These are phyloP conservation scores for Plasmodium gonderi DNA, from an alignment of 169 alveolate species.

Conservation along the genomic window DNA sequence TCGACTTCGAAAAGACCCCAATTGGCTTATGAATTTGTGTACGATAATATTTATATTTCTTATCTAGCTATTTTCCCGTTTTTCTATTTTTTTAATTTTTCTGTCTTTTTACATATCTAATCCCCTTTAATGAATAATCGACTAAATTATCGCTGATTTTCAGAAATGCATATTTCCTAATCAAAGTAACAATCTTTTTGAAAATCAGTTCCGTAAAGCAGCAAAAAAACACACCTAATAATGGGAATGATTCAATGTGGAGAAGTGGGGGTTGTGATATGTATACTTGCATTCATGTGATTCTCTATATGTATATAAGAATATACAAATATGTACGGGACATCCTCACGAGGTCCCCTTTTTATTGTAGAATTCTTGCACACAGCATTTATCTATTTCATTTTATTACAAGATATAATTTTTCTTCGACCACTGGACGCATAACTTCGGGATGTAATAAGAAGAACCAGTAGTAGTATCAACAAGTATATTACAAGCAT, in stretches of 20 bases:
- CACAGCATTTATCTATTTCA: background rate
- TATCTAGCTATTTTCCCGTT: background rate
- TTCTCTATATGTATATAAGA: background rate
- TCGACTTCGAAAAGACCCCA: background rate
- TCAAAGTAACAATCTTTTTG: slow-evolving; percentile 27
- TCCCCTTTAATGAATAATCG: slow-evolving; percentile 40
- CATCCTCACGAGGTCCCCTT: background rate
- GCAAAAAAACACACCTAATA: slow-evolving; percentile 46
- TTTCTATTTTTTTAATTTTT: background rate
- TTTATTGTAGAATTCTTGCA: background rate
- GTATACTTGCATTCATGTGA: too few relatives aligned
- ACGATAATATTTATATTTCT: background rate
- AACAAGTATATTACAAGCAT: slow-evolving; percentile 29
- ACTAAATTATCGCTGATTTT: slow-evolving; percentile 10
- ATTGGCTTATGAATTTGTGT: background rate
- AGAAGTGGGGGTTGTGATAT: too few relatives aligned
- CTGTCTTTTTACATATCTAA: slow-evolving; percentile 49
- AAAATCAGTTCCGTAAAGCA: slow-evolving; percentile 26
- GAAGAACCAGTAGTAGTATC: slow-evolving; percentile 7
- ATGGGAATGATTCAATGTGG: background rate
- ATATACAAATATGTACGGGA: background rate
- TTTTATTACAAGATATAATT: slow-evolving; percentile 54
- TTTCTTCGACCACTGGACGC: slow-evolving; percentile 46
- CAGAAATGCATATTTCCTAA: slow-evolving; percentile 7
- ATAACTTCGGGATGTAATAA: slow-evolving; percentile 59